These are phyloP conservation scores for Coemansia erecta DNA, from an alignment of 192 early-diverging fungal species.

Conservation along the genomic window DNA sequence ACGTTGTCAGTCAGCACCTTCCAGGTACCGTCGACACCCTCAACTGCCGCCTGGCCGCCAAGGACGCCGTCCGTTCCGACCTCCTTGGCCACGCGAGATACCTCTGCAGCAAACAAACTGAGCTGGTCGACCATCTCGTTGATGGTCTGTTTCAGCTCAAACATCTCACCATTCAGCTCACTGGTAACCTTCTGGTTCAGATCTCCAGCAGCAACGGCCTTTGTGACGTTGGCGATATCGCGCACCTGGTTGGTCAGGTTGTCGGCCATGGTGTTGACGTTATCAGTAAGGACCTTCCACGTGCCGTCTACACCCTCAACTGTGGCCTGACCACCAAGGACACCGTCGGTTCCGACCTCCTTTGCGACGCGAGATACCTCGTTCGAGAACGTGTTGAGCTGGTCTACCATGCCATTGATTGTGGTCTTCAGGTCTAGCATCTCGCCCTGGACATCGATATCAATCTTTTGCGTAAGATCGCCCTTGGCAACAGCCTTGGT, in stretches of 20 bases:
- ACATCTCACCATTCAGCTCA: slow-evolving; percentile 6
- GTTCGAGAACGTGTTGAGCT: slow-evolving; percentile 54
- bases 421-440: slow-evolving; percentile 57
- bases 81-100: slow-evolving; percentile 54
- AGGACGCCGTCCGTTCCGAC: slow-evolving; percentile 57
- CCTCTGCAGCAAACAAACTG: slow-evolving; percentile 45
- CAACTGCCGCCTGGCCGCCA: slow-evolving; percentile 52
- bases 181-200: slow-evolving; percentile 5
- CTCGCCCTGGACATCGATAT: slow-evolving; percentile 57
- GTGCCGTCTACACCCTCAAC: slow-evolving; percentile 42
- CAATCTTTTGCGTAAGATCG: too few relatives aligned
- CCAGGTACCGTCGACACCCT: slow-evolving; percentile 53
- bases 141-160: slow-evolving; percentile 14
- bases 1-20: slow-evolving; percentile 55
- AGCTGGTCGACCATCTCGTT: slow-evolving; percentile 46
- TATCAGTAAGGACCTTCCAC: slow-evolving; percentile 58
- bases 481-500: slow-evolving; percentile 57
- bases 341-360: slow-evolving; percentile 65
- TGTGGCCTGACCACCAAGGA: slow-evolving; percentile 62
- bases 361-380: slow-evolving; percentile 66
- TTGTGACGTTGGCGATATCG: slow-evolving; percentile 16
- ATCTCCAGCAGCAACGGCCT: slow-evolving; percentile 18
- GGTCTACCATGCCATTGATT: slow-evolving; percentile 62
- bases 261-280: slow-evolving; percentile 53
- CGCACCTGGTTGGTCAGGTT: slow-evolving; percentile 42